Evolutionary conservation across 2,329 filamentous ascomycete species (phyloP).

Genomic region (Blastomyces silverae): DNA sequence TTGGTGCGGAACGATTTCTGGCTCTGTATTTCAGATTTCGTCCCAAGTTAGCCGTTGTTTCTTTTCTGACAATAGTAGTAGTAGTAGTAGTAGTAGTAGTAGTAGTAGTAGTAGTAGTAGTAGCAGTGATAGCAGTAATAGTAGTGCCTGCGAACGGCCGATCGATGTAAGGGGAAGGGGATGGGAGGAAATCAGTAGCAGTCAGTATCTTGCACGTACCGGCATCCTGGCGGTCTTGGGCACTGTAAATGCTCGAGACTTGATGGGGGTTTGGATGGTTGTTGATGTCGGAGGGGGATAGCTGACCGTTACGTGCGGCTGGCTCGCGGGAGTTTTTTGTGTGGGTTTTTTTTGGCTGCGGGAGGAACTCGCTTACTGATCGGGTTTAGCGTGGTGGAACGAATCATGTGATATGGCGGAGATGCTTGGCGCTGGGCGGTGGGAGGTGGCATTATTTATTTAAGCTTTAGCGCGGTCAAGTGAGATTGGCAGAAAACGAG

Average conservation of each 20-base stretch:
- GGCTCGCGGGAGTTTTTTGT: slow-evolving; percentile 26
- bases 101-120: too few relatives aligned
- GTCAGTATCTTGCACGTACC: slow-evolving; percentile 37
- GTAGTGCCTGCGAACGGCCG: neutral
- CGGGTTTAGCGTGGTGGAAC: slow-evolving; percentile 5
- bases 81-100: too few relatives aligned
- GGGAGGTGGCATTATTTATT: neutral
- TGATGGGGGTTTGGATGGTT: slow-evolving; percentile 31
- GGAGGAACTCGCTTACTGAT: slow-evolving; percentile 30
- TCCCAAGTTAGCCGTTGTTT: slow-evolving; percentile 10
- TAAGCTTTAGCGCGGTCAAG: too few relatives aligned
- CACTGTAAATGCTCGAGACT: slow-evolving; percentile 21
- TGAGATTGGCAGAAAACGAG: too few relatives aligned
- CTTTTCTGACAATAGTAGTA: neutral
- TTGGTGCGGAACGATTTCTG: slow-evolving; percentile 99
- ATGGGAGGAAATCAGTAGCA: neutral
- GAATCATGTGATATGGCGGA: slow-evolving; percentile 8
- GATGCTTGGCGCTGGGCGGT: neutral
- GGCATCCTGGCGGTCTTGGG: slow-evolving; percentile 48
- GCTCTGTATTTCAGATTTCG: slow-evolving; percentile 55
- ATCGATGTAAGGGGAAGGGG: neutral
- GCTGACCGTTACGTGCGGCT: slow-evolving; percentile 31
- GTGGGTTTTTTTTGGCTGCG: slow-evolving; percentile 35
- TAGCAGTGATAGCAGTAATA: too few relatives aligned
- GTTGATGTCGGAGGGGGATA: slow-evolving; percentile 29